Evolutionary conservation across 2,329 filamentous ascomycete species (phyloP).

Genomic region (Aureobasidium sp.): DNA sequence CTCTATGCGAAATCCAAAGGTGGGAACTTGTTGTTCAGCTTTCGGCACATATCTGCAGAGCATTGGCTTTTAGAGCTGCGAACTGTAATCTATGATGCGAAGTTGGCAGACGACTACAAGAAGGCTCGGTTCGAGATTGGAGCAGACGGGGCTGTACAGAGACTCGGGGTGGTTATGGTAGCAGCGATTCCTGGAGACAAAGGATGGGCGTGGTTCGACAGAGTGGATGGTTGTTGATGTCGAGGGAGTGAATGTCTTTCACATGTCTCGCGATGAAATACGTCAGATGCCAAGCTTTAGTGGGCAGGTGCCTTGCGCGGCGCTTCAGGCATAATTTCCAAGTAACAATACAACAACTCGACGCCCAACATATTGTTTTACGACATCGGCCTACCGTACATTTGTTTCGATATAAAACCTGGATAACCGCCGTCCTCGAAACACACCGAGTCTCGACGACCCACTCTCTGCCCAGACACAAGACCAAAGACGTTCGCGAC

Average conservation of each 20-base stretch:
- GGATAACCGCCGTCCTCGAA: not conserved
- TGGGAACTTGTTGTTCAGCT: slow-evolving; percentile 1
- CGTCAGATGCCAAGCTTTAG: slow-evolving; percentile 5
- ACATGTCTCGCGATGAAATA: not conserved
- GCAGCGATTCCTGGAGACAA: slow-evolving; percentile 9
- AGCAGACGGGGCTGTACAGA: slow-evolving; percentile 16
- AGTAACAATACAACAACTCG: not conserved
- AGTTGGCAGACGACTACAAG: slow-evolving; percentile 7
- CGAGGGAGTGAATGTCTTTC: not conserved
- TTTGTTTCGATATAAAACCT: not conserved
- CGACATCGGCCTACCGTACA: not conserved
- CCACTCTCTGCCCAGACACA: not conserved
- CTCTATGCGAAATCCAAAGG: slow-evolving; percentile 13
- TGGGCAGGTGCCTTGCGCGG: not conserved
- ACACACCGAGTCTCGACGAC: not conserved
- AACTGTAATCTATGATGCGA: not conserved
- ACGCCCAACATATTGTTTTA: not conserved
- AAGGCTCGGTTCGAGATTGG: slow-evolving; percentile 18
- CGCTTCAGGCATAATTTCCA: no score
- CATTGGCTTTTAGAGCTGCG: slow-evolving; percentile 17
- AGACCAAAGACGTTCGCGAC: not conserved
- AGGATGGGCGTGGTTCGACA: slow-evolving; percentile 16
- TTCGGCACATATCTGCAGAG: slow-evolving; percentile 17
- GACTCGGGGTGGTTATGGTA: slow-evolving; percentile 12
- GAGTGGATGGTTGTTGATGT: not conserved